These are phyloP conservation scores for Lycium barbarum DNA, from an alignment of 257 asterid genomes.

Conservation along the genomic window DNA sequence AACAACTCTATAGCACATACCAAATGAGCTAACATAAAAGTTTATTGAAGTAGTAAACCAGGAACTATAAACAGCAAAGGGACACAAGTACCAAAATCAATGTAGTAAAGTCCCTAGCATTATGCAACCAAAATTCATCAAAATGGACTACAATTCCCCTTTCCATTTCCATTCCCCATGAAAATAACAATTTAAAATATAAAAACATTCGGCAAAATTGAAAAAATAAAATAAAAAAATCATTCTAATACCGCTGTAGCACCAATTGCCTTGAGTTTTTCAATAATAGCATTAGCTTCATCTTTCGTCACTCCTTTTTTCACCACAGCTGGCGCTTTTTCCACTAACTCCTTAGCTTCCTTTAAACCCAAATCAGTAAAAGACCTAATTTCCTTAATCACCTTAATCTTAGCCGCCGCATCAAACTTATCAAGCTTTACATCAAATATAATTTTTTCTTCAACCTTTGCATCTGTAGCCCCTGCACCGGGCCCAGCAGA, in stretches of 20 bases:
- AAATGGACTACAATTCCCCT: not conserved
- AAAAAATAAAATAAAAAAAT: constrained; percentile 8
- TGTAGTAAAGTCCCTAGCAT: not conserved
- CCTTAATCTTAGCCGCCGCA: constrained; percentile 72
- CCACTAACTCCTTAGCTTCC: constrained; percentile 90
- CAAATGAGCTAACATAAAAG: not conserved
- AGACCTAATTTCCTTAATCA: constrained; percentile 85
- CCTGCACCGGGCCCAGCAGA: constrained; percentile 53
- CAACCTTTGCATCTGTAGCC: constrained; percentile 51
- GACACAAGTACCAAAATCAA: not conserved
- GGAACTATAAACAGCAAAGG: constrained; percentile 13
- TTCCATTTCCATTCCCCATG: constrained; percentile 22
- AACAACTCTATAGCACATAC: not conserved
- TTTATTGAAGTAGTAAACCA: not conserved
- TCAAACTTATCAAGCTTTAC: constrained; percentile 80
- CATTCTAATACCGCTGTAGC: constrained; percentile 82
- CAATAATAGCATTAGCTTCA: constrained; percentile 73
- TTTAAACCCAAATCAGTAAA: constrained; percentile 82
- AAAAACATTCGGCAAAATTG: not conserved
- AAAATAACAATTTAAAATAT: not conserved
- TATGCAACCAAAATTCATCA: constrained; percentile 24
- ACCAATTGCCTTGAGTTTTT: constrained; percentile 78
- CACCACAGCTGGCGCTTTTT: constrained; percentile 76
- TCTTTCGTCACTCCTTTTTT: constrained; percentile 77
- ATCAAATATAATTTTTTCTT: constrained; percentile 74